A percentile compares a stretch with the other conserved stretches of the same genome.
phyloP scores from a whole-genome alignment of 257 asterid genomes.

The Plantago ovata region DNA sequence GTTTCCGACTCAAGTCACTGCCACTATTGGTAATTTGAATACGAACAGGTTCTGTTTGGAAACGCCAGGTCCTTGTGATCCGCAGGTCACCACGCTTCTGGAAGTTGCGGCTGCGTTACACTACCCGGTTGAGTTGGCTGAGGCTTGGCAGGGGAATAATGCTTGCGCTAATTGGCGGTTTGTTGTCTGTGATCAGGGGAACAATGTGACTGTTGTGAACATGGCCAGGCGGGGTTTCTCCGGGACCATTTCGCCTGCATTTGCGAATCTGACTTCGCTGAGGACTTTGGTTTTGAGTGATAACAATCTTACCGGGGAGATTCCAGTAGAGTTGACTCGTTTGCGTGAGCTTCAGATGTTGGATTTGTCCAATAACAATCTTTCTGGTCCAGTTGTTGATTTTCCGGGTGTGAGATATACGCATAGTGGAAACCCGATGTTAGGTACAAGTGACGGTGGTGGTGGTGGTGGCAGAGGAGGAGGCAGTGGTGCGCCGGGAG shows the following conservation, averaged over 20 bases:
- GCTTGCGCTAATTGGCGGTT: conserved; percentile 66
- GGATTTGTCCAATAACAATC: conserved; percentile 77
- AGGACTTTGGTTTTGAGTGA: conserved; percentile 64
- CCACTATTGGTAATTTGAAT: conserved; percentile 16
- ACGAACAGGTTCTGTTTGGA: conserved; percentile 64
- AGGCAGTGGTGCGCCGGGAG: conserved; percentile 39
- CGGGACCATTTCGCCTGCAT: conserved; percentile 72
- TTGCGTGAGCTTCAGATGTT: conserved; percentile 59
- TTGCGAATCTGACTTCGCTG: conserved; percentile 64
- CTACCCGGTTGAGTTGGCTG: conserved; percentile 67
- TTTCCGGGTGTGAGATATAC: conserved; percentile 51
- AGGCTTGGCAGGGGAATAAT: conserved; percentile 72
- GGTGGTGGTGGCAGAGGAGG: conserved; percentile 41
- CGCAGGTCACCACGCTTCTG: conserved; percentile 71
- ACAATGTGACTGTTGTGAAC: conserved; percentile 54
- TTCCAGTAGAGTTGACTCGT: conserved; percentile 53
- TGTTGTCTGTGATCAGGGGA: conserved; percentile 56
- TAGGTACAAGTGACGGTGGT: conserved; percentile 42
- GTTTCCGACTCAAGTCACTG: conserved; percentile 30
- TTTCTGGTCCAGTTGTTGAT: conserved; percentile 53
- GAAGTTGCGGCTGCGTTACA: conserved; percentile 72
- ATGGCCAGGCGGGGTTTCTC: conserved; percentile 49
- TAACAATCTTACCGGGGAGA: conserved; percentile 63
- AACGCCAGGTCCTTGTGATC: conserved; percentile 76
- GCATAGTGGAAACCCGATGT: conserved; percentile 44